phyloP scores from a whole-genome alignment of 192 early-diverging fungal genomes.

The Coemansia sp. region DNA sequence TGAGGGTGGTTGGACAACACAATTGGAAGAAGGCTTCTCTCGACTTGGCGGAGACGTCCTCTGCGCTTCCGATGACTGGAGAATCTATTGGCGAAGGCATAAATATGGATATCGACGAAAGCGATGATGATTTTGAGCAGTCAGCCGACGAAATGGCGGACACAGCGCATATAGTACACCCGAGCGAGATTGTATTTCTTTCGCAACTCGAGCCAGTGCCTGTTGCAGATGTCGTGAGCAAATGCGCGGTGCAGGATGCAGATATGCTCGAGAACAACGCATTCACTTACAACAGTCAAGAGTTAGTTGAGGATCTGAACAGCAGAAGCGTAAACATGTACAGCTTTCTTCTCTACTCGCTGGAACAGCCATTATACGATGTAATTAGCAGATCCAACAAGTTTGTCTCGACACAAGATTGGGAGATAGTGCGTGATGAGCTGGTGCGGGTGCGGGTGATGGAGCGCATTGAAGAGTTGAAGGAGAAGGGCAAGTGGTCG shows the following conservation, averaged over 20 bases:
- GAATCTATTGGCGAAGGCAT: neutral
- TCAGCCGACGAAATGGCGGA: neutral
- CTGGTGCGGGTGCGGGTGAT: slow-evolving; percentile 43
- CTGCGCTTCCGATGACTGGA: neutral
- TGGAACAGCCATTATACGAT: slow-evolving; percentile 46
- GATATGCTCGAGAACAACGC: slow-evolving; percentile 20
- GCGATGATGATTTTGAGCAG: neutral
- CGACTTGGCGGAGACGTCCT: neutral
- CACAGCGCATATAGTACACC: slow-evolving; percentile 21
- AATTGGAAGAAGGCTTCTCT: slow-evolving; percentile 8
- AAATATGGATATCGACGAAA: slow-evolving; percentile 28
- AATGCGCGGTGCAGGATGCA: slow-evolving; percentile 12
- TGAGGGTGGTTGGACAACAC: slow-evolving; percentile 5
- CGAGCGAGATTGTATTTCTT: slow-evolving; percentile 38
- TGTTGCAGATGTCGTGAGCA: slow-evolving; percentile 18
- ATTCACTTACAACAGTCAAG: slow-evolving; percentile 24
- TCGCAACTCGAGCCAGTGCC: slow-evolving; percentile 33
- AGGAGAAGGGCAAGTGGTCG: slow-evolving; percentile 50
- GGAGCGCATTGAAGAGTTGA: slow-evolving; percentile 54
- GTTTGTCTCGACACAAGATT: slow-evolving; percentile 38
- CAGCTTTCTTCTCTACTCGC: slow-evolving; percentile 40
- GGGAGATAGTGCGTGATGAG: slow-evolving; percentile 53
- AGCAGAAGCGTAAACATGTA: slow-evolving; percentile 38
- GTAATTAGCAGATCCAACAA: slow-evolving; percentile 28
- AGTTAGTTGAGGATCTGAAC: slow-evolving; percentile 36